A percentile compares a stretch with the other conserved stretches of the same genome.
Evolutionary conservation across 257 asterid genomes (phyloP).

Genomic region (Ballota nigra): DNA sequence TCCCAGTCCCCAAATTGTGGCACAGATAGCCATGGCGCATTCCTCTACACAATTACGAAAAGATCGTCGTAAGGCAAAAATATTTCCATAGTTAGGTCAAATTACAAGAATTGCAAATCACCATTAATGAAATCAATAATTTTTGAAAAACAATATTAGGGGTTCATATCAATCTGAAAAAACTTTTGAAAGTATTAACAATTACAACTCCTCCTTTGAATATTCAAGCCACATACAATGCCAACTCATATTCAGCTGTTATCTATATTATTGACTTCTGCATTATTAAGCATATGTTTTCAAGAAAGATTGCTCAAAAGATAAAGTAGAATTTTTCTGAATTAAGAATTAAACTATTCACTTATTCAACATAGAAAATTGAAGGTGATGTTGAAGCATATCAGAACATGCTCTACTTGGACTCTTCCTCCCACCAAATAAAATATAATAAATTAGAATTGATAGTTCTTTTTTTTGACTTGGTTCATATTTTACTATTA

Average conservation of each 20-base stretch:
- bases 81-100: background rate
- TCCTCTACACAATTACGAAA: slow-evolving; percentile 38
- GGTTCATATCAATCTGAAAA: too few species aligned
- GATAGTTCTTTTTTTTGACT: slow-evolving; percentile 14
- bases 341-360: background rate
- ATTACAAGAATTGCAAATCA: background rate
- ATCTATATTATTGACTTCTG: slow-evolving; percentile 19
- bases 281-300: slow-evolving; percentile 1
- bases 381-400: slow-evolving; percentile 1
- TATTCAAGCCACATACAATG: slow-evolving; percentile 12
- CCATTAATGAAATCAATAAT: background rate
- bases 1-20: slow-evolving; percentile 98
- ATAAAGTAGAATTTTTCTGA: background rate
- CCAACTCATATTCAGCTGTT: slow-evolving; percentile 1
- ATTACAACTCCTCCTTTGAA: slow-evolving; percentile 1
- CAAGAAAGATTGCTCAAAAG: slow-evolving; percentile 20
- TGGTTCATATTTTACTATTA: background rate
- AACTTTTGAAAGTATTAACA: background rate
- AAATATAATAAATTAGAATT: background rate
- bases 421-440: background rate
- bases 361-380: slow-evolving; percentile 4
- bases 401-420: background rate
- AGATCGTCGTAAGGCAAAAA: background rate
- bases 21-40: slow-evolving; percentile 77
- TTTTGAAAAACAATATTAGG: background rate